Evolutionary conservation across 225 moss, liverwort and hornwort species (phyloP).

Genomic region (Climacium dendroides): DNA sequence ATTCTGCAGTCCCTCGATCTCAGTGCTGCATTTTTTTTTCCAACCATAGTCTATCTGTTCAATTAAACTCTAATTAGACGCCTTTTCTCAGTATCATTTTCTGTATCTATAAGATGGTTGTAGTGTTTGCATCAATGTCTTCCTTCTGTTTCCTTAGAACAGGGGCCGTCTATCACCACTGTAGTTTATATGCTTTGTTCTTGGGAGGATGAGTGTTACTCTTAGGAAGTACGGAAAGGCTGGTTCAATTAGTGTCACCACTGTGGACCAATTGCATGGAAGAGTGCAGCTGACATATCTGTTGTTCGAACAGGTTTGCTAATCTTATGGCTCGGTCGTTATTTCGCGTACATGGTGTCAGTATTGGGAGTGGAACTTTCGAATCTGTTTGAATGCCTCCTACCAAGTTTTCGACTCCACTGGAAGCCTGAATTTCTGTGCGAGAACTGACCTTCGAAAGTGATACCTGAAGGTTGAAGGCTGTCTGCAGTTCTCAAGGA

Average conservation of each 20-base stretch:
- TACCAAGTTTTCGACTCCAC: background rate
- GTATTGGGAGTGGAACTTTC: background rate
- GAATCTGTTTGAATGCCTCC: background rate
- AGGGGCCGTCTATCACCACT: too few species aligned
- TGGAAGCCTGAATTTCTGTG: background rate
- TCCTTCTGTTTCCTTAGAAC: rapidly evolving
- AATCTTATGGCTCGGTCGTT: background rate
- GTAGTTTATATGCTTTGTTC: too few species aligned
- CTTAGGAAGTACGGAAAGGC: background rate
- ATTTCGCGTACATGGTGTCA: background rate
- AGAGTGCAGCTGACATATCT: background rate
- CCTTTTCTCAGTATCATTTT: too few species aligned
- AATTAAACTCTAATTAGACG: background rate
- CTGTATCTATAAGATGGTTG: background rate
- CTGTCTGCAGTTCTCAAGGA: background rate
- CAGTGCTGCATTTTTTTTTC: background rate
- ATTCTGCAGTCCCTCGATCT: background rate
- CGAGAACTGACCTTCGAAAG: background rate
- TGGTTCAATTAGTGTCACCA: background rate
- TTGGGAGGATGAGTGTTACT: too few species aligned
- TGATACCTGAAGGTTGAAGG: background rate
- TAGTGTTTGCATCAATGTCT: background rate
- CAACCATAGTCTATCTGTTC: too few species aligned
- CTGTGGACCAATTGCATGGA: background rate
- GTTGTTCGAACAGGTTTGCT: background rate